Evolutionary conservation across 2,329 filamentous ascomycete genomes (phyloP), one percentile per base, ranked within the genome.

Genomic region (Aphanoascus verrucosus): DNA sequence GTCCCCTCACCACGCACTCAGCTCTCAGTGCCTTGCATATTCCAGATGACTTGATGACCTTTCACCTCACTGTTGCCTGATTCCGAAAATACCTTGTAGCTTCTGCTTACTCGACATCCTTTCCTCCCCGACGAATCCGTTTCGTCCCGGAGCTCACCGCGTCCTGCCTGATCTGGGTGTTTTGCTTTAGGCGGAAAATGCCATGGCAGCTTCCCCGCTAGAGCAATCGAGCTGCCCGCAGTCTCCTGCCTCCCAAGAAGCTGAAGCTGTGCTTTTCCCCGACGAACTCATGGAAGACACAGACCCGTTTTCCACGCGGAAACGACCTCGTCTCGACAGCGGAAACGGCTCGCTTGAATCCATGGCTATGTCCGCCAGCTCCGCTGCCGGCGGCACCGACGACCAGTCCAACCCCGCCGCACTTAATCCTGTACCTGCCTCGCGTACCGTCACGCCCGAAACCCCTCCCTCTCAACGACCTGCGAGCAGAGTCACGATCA

Each of bases 321-420:
- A 75, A 66, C 72, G 72, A 56, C 72, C 72, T 58, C 72, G 72
- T 62, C 69, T 74, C 53, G 72, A 74, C 60, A 72, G 69, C 63
- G 71, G 70, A 57, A 69, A 66, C 56, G 61, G 62, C 57, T 61
- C 61, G 35, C 63, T 63, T 54, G 65, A 70, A 52, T 59, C 61
- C 35, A 63, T 68, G 56, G 65, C 68, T 28, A 63, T 69, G 59
- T 66, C 68, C 12, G 59, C 62, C 41, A 61, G 65, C 58, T 59
- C 63, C 47, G 55, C 62, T 44, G 49, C 60, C 41, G 54, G 45
- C 45, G 48, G 47, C 14, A 50, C 41, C 35, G 43, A 42, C 28
- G 46, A 54, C 41, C 40, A 20, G 40, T 28, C 38, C 31, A 19
- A 46, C 11, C 23, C 34, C 31, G 47, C 23, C 6, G 43, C 31